Percentiles rank a stretch among this genome's conserved stretches.
Conservation (phyloP, 176 grass and related monocot species). For the Phoenix dactylifera region DNA sequence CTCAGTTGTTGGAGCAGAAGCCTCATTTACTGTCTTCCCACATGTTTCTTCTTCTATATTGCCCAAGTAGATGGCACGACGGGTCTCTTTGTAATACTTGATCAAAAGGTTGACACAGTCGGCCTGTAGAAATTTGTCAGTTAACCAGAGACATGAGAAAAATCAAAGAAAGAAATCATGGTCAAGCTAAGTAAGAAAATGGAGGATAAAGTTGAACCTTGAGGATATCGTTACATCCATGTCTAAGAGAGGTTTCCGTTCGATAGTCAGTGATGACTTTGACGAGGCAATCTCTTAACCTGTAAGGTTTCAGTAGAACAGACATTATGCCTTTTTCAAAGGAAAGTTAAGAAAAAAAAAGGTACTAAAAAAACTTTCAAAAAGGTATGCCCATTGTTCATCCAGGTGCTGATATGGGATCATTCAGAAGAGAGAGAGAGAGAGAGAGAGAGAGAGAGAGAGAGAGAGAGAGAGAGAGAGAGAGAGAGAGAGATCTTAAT, state of each 20-base stretch:
- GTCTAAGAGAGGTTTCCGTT: slow-evolving; percentile 87
- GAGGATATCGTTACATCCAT: slow-evolving; percentile 96
- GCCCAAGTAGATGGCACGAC: slow-evolving; percentile 60
- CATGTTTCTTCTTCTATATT: slow-evolving; percentile 57
- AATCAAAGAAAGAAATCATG: neutral
- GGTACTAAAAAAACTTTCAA: no score
- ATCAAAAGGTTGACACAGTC: slow-evolving; percentile 92
- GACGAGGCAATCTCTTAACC: slow-evolving; percentile 83
- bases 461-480: no score
- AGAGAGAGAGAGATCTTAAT: no score
- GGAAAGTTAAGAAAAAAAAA: neutral
- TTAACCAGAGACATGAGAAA: neutral
- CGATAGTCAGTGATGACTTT: slow-evolving; percentile 97
- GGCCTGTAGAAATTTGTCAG: slow-evolving; percentile 35
- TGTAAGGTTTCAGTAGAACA: slow-evolving; percentile 22
- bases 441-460: no score
- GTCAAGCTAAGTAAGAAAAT: neutral
- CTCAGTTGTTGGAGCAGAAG: slow-evolving; percentile 36
- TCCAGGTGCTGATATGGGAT: no score
- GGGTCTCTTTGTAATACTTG: slow-evolving; percentile 87
- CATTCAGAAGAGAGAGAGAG: no score
- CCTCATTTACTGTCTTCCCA: slow-evolving; percentile 30
- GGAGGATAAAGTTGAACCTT: slow-evolving; percentile 38
- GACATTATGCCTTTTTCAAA: neutral
- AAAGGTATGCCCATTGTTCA: no score